phyloP scores from a whole-genome alignment of 2,329 filamentous ascomycete genomes.

The Madurella fahalii region DNA sequence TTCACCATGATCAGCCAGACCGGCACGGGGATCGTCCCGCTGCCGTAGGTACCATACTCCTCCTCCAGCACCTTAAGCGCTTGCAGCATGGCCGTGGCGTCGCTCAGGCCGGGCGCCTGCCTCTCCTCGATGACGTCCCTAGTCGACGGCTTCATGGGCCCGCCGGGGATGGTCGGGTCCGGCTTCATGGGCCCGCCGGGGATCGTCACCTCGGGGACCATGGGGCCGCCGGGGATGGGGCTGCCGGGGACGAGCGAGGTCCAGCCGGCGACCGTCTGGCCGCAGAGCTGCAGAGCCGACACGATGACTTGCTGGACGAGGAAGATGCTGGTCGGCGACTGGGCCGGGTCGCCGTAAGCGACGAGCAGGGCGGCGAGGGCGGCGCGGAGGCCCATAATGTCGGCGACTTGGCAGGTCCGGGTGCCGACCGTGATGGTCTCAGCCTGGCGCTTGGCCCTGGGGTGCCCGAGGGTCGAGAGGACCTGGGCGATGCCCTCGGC shows the following conservation, averaged over 20 bases:
- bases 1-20: slow-evolving; percentile 27
- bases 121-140: background rate
- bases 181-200: slow-evolving; percentile 29
- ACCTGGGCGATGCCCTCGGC: background rate
- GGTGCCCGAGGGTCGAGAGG: background rate
- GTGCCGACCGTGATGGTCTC: slow-evolving; percentile 19
- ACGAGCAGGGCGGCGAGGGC: slow-evolving; percentile 22
- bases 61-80: slow-evolving; percentile 23
- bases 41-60: slow-evolving; percentile 23
- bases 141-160: slow-evolving; percentile 24
- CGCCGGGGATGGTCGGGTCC: slow-evolving; percentile 31
- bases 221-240: slow-evolving; percentile 30
- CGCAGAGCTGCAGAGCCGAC: slow-evolving; percentile 24
- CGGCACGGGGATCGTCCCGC: slow-evolving; percentile 20
- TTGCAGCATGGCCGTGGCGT: slow-evolving; percentile 20
- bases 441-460: slow-evolving; percentile 17
- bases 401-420: slow-evolving; percentile 19
- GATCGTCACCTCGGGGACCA: slow-evolving; percentile 29
- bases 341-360: slow-evolving; percentile 22
- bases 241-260: slow-evolving; percentile 24
- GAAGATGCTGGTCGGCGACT: slow-evolving; percentile 25
- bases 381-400: slow-evolving; percentile 24
- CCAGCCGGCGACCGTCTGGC: slow-evolving; percentile 26
- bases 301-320: slow-evolving; percentile 28
- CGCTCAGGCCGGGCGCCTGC: background rate